phyloP scores from a whole-genome alignment of 1,284 basidiomycete species.

The Austroboletus novae-zelandiae region DNA sequence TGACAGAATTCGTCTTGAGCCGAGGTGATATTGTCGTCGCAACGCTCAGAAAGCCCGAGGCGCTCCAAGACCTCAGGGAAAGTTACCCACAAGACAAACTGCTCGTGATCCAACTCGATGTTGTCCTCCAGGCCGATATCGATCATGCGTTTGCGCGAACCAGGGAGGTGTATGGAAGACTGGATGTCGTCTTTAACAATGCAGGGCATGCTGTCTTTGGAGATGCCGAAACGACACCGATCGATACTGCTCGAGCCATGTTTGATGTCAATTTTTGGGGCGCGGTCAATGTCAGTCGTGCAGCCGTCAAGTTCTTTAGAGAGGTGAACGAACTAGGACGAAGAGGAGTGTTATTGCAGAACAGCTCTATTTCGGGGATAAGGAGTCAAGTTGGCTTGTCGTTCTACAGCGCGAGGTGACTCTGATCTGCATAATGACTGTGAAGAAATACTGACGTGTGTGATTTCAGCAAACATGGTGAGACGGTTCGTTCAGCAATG shows the following conservation, averaged over 20 bases:
- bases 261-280: slow-evolving; percentile 28
- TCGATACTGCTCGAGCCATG: slow-evolving; percentile 7
- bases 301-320: slow-evolving; percentile 17
- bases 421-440: neutral
- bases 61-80: neutral
- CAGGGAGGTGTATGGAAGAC: slow-evolving; percentile 3
- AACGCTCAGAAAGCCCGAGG: slow-evolving; percentile 8
- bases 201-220: slow-evolving; percentile 8
- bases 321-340: slow-evolving; percentile 15
- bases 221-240: slow-evolving; percentile 9
- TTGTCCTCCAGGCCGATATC: slow-evolving; percentile 3
- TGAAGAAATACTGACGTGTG: neutral
- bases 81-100: slow-evolving; percentile 1
- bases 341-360: slow-evolving; percentile 6
- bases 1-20: slow-evolving; percentile 4
- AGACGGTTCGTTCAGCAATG: neutral
- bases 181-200: slow-evolving; percentile 18
- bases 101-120: slow-evolving; percentile 4
- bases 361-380: neutral
- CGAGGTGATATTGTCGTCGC: slow-evolving; percentile 6
- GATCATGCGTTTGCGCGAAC: slow-evolving; percentile 7
- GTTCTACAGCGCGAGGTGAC: slow-evolving; percentile 6
- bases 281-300: slow-evolving; percentile 10
- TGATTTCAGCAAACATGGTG: slow-evolving; percentile 5
- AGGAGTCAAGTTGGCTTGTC: neutral